Conservation (phyloP, 2,329 filamentous ascomycete genomes). For the Fusarium camptoceras region DNA sequence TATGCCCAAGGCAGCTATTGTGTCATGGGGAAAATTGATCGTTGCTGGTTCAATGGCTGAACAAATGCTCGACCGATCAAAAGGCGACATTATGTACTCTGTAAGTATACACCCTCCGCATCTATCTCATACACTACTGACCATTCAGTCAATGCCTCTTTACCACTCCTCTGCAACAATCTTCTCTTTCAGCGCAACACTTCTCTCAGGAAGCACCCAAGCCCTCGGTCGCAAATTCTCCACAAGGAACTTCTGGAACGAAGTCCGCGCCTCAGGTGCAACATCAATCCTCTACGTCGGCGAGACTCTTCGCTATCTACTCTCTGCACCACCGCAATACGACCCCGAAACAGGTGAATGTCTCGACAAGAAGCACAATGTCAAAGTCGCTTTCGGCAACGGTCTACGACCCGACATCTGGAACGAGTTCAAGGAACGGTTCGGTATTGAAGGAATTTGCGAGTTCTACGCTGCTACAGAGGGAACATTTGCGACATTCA, state of each 20-base stretch:
- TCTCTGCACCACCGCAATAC: constrained; percentile 72
- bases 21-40: constrained; percentile 76
- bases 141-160: constrained; percentile 79
- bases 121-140: background rate
- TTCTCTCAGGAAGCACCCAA: constrained; percentile 73
- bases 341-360: constrained; percentile 74
- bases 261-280: constrained; percentile 76
- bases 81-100: constrained; percentile 79
- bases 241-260: constrained; percentile 79
- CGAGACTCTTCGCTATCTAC: constrained; percentile 85
- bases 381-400: constrained; percentile 85
- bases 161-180: constrained; percentile 85
- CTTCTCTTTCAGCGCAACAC: constrained; percentile 72
- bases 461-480: constrained; percentile 89
- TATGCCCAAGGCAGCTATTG: constrained; percentile 81
- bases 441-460: constrained; percentile 76
- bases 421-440: constrained; percentile 84
- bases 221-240: constrained; percentile 83
- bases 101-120: constrained; percentile 55
- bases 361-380: constrained; percentile 77
- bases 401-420: constrained; percentile 88
- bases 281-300: constrained; percentile 89
- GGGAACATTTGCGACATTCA: constrained; percentile 76
- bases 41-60: constrained; percentile 55
- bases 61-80: constrained; percentile 67